Evolutionary conservation across 2,329 filamentous ascomycete genomes (phyloP), one percentile per base, ranked within the genome.

Genomic region (Pseudogymnoascus sp.): DNA sequence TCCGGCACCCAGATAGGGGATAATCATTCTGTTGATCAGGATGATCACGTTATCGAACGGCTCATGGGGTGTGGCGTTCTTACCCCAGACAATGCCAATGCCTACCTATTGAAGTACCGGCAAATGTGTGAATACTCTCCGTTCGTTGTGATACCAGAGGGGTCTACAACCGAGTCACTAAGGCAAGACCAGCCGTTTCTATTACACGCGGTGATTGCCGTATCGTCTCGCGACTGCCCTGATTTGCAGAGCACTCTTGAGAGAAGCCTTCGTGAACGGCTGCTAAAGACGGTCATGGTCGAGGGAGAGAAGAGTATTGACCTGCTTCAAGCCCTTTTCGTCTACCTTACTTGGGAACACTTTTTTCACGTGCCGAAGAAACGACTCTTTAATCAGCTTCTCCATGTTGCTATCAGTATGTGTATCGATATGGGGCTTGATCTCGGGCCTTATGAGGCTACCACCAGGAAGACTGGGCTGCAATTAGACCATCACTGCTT

Each of bases 241-340:
- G 47, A 20, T 5, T 14, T 53, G 11, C 47, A 53, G 28, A 53
- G 9, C 7, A 53, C 28, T 28, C 47, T 53, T 5, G 47, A 53
- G 25, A 30, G 47, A 53, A 53, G 28, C 28, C 28, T 53, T 9
- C 47, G 47, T 1, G 47, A 53, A 53, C 47, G 28, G 28, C 28
- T 53, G 28, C 15, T 53, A 62, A 6, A 47, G 47, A 41, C 58
- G 62, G 36, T 59, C 62, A 25, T 67, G 18, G 30, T 65, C 8
- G 57, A 61, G 15, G 63, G 62, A 7, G 67, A 71, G 41, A 69
- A 67, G 60, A 66, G 64, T 59, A 41, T 71, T 57, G 68, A 71
- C 36, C 59, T 70, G 6, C 65, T 71, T 12, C 68, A 70, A 60
- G 68, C 65, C 7, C 60, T 69, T 62, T 64, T 70, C 39, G 64